Evolutionary conservation across 2,329 filamentous ascomycete species (phyloP).

Genomic region (Colletotrichum sp.): DNA sequence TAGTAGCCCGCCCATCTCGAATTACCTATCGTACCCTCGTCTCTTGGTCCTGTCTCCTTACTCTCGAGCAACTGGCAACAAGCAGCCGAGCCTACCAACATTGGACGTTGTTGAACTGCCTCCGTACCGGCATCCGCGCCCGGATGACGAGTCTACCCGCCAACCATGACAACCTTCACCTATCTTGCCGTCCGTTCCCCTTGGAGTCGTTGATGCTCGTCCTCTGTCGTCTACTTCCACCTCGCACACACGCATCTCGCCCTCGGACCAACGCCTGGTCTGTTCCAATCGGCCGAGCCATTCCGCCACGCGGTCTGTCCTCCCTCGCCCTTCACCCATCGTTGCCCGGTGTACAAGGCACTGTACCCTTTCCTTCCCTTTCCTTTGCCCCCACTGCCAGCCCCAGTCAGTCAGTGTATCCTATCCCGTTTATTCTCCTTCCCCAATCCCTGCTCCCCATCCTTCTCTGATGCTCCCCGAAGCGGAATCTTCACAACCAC

Average conservation of each 20-base stretch:
- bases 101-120: not conserved
- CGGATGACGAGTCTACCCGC: not conserved
- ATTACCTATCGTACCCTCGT: not conserved
- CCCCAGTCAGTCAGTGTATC: not conserved
- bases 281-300: conserved; percentile 7
- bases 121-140: not conserved
- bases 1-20: not conserved
- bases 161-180: not conserved
- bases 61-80: not conserved
- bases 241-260: not conserved
- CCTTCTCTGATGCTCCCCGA: not conserved
- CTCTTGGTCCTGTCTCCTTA: not conserved
- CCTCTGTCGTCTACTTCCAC: not conserved
- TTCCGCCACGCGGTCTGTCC: not conserved
- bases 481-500: not conserved
- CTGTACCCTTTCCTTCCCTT: not conserved
- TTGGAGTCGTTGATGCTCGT: not conserved
- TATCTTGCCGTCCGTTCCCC: conserved; percentile 1
- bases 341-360: not conserved
- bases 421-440: not conserved
- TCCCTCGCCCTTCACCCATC: not conserved
- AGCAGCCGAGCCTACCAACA: not conserved
- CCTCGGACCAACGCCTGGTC: conserved; percentile 8
- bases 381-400: not conserved
- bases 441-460: not conserved